phyloP scores from a whole-genome alignment of 2,329 filamentous ascomycete genomes.

The Apiospora sp. region DNA sequence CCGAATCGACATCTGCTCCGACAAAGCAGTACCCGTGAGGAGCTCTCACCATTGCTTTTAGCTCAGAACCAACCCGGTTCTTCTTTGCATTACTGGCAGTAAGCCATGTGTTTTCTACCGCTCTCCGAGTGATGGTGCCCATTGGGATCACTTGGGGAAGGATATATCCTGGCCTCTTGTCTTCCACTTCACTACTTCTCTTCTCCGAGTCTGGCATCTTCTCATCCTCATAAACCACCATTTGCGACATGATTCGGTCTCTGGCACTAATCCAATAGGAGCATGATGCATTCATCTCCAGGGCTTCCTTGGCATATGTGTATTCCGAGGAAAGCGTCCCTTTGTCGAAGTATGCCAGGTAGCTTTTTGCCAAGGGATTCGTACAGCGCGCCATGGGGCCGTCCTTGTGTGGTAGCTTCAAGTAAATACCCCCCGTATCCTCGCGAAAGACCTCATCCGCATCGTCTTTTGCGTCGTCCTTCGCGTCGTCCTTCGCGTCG shows the following conservation, averaged over 20 bases:
- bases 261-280: slow-evolving; percentile 99
- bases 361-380: slow-evolving; percentile 90
- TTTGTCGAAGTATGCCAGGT: slow-evolving; percentile 89
- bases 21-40: slow-evolving; percentile 93
- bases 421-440: slow-evolving; percentile 75
- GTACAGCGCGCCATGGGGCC: slow-evolving; percentile 84
- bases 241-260: slow-evolving; percentile 91
- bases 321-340: slow-evolving; percentile 89
- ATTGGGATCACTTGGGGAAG: slow-evolving; percentile 96
- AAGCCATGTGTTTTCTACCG: slow-evolving; percentile 98
- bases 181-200: not conserved
- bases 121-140: slow-evolving; percentile 93
- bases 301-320: slow-evolving; percentile 87
- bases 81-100: slow-evolving; percentile 97
- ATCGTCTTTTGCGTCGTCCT: slow-evolving; percentile 60
- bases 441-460: slow-evolving; percentile 70
- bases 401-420: slow-evolving; percentile 96
- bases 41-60: slow-evolving; percentile 96
- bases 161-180: slow-evolving; percentile 74
- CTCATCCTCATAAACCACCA: slow-evolving; percentile 87
- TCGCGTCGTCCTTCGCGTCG: too few species aligned
- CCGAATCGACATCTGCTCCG: slow-evolving; percentile 94
- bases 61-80: slow-evolving; percentile 93
- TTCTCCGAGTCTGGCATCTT: slow-evolving; percentile 31
- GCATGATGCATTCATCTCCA: slow-evolving; percentile 98